Conservation (phyloP, 2,329 filamentous ascomycete species). For the Microthyrium microscopicum region DNA sequence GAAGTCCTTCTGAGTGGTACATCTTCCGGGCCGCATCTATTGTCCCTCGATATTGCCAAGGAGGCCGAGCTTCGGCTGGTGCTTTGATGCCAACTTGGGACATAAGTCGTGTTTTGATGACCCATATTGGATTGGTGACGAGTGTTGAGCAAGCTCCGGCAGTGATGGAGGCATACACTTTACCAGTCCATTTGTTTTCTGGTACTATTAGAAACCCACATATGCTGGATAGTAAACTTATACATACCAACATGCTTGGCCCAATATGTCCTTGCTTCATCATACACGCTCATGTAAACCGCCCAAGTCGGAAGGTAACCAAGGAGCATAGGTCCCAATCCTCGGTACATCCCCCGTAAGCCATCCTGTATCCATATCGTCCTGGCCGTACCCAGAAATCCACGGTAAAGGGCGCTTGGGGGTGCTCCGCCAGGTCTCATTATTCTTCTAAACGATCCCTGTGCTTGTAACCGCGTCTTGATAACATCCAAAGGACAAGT, state of each 20-base stretch:
- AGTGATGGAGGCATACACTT: conserved; percentile 76
- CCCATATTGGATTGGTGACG: conserved; percentile 96
- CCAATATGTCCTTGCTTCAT: conserved; percentile 64
- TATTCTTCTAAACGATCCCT: conserved; percentile 54
- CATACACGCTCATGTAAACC: conserved; percentile 94
- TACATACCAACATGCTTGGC: conserved; percentile 40
- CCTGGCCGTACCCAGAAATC: conserved; percentile 69
- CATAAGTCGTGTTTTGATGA: conserved; percentile 97
- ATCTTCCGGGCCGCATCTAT: conserved; percentile 88
- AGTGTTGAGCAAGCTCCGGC: conserved; percentile 88
- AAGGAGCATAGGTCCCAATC: conserved; percentile 82
- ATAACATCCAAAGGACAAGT: conserved; percentile 97
- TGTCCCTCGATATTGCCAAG: conserved; percentile 84
- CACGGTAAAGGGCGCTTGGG: conserved; percentile 54
- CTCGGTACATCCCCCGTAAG: conserved; percentile 77
- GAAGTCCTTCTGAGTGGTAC: conserved; percentile 77
- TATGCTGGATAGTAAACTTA: background rate
- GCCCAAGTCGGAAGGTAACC: conserved; percentile 97
- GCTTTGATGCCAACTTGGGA: conserved; percentile 57
- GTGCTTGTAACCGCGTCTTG: conserved; percentile 94
- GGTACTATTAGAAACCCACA: background rate
- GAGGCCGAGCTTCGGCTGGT: conserved; percentile 40
- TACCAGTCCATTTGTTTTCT: conserved; percentile 64
- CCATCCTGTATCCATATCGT: conserved; percentile 84
- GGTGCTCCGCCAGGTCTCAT: conserved; percentile 3